A percentile compares a stretch with the other conserved stretches of the same genome.
Evolutionary conservation across 768 basidiomycete species (phyloP).

Genomic region (Pulveroboletus sp.): DNA sequence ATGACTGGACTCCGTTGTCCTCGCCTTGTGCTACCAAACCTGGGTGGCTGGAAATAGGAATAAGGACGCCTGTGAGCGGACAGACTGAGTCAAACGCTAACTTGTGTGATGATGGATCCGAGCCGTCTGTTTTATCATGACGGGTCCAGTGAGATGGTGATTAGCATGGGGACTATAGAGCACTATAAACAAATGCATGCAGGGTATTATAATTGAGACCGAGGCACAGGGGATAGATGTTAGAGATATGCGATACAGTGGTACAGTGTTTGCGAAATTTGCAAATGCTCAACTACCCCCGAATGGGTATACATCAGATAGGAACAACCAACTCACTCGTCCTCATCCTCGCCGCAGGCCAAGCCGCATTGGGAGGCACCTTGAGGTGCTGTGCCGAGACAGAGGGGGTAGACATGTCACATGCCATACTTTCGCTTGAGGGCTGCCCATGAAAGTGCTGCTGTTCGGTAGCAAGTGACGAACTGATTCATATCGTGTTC

Average conservation of each 20-base stretch:
- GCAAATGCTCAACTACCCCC: conserved; percentile 16
- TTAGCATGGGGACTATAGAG: conserved; percentile 2
- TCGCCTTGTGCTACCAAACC: too few species aligned
- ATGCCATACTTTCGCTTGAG: conserved; percentile 74
- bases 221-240: conserved; percentile 1
- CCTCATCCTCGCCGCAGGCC: not conserved
- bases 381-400: conserved; percentile 3
- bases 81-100: conserved; percentile 17
- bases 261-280: conserved; percentile 21
- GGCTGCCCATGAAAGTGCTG: conserved; percentile 70
- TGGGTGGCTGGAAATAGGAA: too few species aligned
- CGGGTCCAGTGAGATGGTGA: not conserved
- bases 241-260: conserved; percentile 17
- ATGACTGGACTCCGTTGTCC: too few species aligned
- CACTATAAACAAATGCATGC: conserved; percentile 2
- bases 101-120: conserved; percentile 12
- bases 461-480: conserved; percentile 55
- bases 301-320: conserved; percentile 30
- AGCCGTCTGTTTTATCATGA: conserved; percentile 2
- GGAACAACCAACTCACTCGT: conserved; percentile 13
- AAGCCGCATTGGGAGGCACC: not conserved
- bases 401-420: conserved; percentile 21
- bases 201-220: conserved; percentile 1
- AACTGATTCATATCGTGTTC: conserved; percentile 85
- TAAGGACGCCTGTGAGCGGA: too few species aligned